Conservation (phyloP, 306 rosid species). For the Trichosanthes cucumerina region DNA sequence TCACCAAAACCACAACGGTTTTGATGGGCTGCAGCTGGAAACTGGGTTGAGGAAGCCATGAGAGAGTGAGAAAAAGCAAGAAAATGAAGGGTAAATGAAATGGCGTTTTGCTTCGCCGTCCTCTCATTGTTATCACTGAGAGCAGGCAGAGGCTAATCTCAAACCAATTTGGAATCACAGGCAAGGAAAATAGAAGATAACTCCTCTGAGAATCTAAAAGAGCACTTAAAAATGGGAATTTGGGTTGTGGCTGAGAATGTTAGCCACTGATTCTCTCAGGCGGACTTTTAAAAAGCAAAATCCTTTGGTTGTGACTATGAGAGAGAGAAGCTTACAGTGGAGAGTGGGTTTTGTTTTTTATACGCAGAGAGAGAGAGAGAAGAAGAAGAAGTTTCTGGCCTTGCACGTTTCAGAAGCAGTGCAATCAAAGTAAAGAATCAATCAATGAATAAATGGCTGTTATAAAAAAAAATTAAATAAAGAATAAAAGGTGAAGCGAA, state of each 20-base stretch:
- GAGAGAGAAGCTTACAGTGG: background rate
- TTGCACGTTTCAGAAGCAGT: background rate
- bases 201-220: background rate
- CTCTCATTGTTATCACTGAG: constrained; percentile 16
- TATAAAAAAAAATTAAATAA: too few species aligned
- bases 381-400: background rate
- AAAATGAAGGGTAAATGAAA: constrained; percentile 24
- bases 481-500: background rate
- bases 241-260: constrained; percentile 4
- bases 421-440: constrained; percentile 5
- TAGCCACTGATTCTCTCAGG: background rate
- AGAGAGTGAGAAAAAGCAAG: constrained; percentile 34
- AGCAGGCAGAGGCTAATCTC: background rate
- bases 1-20: constrained; percentile 72
- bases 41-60: constrained; percentile 25
- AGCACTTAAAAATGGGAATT: background rate
- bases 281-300: background rate
- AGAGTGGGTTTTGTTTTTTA: background rate
- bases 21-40: constrained; percentile 59
- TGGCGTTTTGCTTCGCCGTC: constrained; percentile 13
- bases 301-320: background rate
- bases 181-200: background rate
- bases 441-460: too few species aligned
- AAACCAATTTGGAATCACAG: too few species aligned
- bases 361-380: background rate